Percentiles rank a stretch among this genome's conserved stretches.
Evolutionary conservation across 768 basidiomycete genomes (phyloP).

Genomic region (Tulasnella sp.): DNA sequence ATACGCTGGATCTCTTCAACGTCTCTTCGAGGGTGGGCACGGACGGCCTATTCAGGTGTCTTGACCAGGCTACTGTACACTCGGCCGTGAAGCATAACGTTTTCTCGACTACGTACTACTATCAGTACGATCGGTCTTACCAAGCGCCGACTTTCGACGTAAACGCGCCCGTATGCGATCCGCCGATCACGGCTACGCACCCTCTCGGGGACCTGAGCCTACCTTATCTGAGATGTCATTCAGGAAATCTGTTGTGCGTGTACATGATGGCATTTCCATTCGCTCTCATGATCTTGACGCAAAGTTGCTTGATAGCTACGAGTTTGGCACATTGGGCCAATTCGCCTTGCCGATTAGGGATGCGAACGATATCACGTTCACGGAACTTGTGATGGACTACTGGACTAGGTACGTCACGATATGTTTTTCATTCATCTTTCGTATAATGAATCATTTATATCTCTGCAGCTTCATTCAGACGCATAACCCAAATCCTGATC

Average conservation of each 20-base stretch:
- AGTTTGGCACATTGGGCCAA: conserved; percentile 32
- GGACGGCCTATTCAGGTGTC: conserved; percentile 37
- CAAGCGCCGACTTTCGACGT: conserved; percentile 34
- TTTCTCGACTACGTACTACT: conserved; percentile 28
- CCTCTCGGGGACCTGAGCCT: conserved; percentile 37
- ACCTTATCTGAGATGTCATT: conserved; percentile 38
- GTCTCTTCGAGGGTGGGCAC: conserved; percentile 35
- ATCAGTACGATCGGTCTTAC: conserved; percentile 35
- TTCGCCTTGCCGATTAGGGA: neutral
- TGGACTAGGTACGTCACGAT: conserved; percentile 27
- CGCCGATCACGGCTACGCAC: conserved; percentile 32
- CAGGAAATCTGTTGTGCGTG: conserved; percentile 24
- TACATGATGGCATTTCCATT: too few relatives aligned
- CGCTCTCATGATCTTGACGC: too few relatives aligned
- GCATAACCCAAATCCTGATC: conserved; percentile 37
- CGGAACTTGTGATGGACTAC: conserved; percentile 34
- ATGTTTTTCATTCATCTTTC: too few relatives aligned
- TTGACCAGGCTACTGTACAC: conserved; percentile 40
- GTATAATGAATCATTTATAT: too few relatives aligned
- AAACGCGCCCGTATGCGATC: conserved; percentile 34
- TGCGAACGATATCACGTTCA: conserved; percentile 23
- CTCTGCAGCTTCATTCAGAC: conserved; percentile 32
- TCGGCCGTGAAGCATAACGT: conserved; percentile 32
- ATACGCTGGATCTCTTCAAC: conserved; percentile 36
- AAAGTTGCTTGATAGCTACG: conserved; percentile 17